Base-by-base conservation (phyloP, 441 rosid species). In the Adansonia grandidieri region DNA sequence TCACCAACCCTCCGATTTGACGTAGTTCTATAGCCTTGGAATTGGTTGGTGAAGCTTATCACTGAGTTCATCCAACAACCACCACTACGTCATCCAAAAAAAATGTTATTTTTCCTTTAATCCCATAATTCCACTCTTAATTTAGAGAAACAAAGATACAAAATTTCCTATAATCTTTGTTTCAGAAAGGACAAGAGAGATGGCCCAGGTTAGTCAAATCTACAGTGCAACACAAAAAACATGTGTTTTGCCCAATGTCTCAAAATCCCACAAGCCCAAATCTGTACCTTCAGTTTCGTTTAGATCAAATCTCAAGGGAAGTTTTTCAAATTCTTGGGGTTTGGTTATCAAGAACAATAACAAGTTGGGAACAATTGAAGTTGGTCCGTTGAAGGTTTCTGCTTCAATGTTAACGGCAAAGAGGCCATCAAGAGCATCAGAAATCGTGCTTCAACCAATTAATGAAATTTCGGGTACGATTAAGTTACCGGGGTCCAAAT, bases 401-500 rank as follows among this genome's bases (percentile, higher is more conserved):
- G 97, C 97, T 65, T 92, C 98, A 45, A 88, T 87, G 37, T 88
- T 90, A 66, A 83, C 90, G 9, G 75, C 95, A 0, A 96, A 90
- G 88, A 96, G 84, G 82, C 88, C 91, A n/a, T 88, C 93, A 6
- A 78, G 82, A 28, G 89, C 86, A 1, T 88, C 95, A 44, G 94
- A 92, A 85, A 90, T 95, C 67, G 89, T 90, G 54, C 80, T 96
- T 88, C 92, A 91, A 77, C 99, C 99, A 80, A 96, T 96, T 70
- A 85, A 82, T 65, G 93, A 94, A 80, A 96, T 96, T 69, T 94
- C 97, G 8, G 99, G 98, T 75, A 88, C 89, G 5, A 89, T 96
- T 71, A 89, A 86, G 74, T 80, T 94, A 54, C 99, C 98, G 8
- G 99, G 99, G 54, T 96, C 99, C 14, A 96, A 96, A 83, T 96